phyloP scores from a whole-genome alignment of 495 filamentous ascomycete species.

The Aspergillus panamensis region DNA sequence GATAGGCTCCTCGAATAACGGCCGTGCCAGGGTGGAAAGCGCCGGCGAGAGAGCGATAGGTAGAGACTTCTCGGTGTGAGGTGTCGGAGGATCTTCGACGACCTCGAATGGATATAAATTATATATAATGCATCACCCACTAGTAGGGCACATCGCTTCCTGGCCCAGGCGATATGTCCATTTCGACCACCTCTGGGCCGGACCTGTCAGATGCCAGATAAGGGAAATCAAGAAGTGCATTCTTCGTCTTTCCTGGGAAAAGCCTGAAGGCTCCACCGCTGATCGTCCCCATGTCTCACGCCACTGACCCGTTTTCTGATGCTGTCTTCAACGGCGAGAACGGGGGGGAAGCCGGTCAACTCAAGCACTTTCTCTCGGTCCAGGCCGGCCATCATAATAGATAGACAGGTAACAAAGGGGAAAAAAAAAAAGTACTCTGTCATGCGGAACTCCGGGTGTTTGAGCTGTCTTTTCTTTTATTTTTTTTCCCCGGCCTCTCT shows the following conservation, averaged over 20 bases:
- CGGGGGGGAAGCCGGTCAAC: background rate
- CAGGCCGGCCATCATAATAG: background rate
- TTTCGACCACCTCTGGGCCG: background rate
- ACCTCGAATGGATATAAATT: too few relatives aligned
- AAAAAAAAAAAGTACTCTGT: background rate
- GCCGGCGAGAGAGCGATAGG: too few relatives aligned
- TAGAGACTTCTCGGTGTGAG: too few relatives aligned
- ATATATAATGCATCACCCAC: too few relatives aligned
- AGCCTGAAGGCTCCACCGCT: background rate
- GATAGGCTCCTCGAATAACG: background rate
- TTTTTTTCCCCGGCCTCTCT: background rate
- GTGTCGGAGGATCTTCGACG: too few relatives aligned
- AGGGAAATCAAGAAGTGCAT: background rate
- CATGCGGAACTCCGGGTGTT: background rate
- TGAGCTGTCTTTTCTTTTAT: background rate
- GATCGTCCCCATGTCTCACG: background rate
- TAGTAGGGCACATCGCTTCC: too few relatives aligned
- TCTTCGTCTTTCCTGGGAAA: background rate
- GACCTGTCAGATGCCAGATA: background rate
- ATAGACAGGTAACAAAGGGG: background rate
- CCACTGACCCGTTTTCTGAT: background rate
- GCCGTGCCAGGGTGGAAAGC: background rate
- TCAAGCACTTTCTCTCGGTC: background rate
- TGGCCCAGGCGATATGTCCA: background rate
- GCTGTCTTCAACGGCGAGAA: background rate